These are phyloP conservation scores for Trichoderma sp. DNA, from an alignment of 2,329 filamentous ascomycete genomes.

Conservation along the genomic window DNA sequence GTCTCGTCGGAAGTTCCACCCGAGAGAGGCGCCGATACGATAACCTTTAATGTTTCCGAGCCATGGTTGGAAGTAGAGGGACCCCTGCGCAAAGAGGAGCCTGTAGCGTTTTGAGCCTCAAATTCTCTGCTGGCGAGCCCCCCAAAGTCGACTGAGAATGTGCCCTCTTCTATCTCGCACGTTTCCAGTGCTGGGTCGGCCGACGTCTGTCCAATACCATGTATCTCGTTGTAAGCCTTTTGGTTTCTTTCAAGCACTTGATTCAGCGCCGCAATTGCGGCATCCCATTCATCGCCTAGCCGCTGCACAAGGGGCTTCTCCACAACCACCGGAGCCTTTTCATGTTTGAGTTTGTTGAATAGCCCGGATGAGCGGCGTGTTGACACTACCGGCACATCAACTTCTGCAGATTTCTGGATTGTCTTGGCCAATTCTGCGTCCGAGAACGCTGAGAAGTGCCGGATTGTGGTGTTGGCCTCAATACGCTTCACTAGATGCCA, in stretches of 20 bases:
- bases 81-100: constrained; percentile 10
- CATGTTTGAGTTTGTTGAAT: constrained; percentile 31
- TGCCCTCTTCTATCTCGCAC: constrained; percentile 11
- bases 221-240: constrained; percentile 27
- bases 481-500: constrained; percentile 46
- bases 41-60: constrained; percentile 15
- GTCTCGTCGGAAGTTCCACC: not conserved
- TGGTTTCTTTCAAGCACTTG: constrained; percentile 38
- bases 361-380: constrained; percentile 36
- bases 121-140: constrained; percentile 36
- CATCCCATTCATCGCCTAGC: constrained; percentile 40
- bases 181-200: constrained; percentile 23
- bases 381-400: constrained; percentile 28
- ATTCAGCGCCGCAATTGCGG: constrained; percentile 33
- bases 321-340: constrained; percentile 30
- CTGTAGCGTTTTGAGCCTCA: constrained; percentile 29
- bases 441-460: constrained; percentile 44
- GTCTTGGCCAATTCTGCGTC: constrained; percentile 35
- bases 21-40: constrained; percentile 13
- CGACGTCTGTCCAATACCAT: not conserved
- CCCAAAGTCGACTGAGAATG: constrained; percentile 36
- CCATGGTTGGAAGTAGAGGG: constrained; percentile 6
- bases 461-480: constrained; percentile 41
- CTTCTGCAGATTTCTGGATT: constrained; percentile 35
- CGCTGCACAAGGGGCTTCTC: constrained; percentile 37